Percentiles rank a stretch among this genome's conserved stretches.
Conservation (phyloP, 805 yeast genomes). For the Suhomyces emberorum region DNA sequence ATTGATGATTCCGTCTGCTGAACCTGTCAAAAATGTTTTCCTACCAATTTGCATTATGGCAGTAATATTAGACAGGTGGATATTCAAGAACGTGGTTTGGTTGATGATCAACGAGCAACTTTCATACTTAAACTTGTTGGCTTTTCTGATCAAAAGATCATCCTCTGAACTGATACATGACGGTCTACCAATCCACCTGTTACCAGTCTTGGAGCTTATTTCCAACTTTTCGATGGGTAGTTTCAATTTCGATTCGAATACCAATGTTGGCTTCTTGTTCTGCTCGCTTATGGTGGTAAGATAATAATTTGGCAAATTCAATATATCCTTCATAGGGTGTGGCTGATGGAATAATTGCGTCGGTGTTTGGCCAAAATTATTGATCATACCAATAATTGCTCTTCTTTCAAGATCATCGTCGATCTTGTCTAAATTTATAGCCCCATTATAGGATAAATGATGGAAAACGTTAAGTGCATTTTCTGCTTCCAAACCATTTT, state of each 20-base stretch:
- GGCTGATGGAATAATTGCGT: constrained; percentile 63
- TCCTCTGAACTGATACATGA: constrained; percentile 34
- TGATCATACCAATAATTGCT: constrained; percentile 80
- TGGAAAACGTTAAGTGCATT: constrained; percentile 74
- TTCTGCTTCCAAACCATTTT: constrained; percentile 67
- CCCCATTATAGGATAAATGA: constrained; percentile 80
- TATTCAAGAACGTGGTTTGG: constrained; percentile 39
- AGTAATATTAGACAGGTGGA: constrained; percentile 40
- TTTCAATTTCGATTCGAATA: constrained; percentile 42
- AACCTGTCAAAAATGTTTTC: constrained; percentile 45
- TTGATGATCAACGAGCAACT: constrained; percentile 40
- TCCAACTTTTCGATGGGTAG: constrained; percentile 45
- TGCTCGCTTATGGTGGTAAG: constrained; percentile 26
- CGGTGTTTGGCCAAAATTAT: constrained; percentile 92
- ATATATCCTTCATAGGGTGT: constrained; percentile 51
- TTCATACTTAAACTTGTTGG: constrained; percentile 14
- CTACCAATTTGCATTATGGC: constrained; percentile 40
- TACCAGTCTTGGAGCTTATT: constrained; percentile 33
- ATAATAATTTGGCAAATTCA: constrained; percentile 36
- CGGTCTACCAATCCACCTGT: constrained; percentile 54
- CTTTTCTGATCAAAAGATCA: constrained; percentile 33
- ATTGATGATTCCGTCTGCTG: constrained; percentile 58
- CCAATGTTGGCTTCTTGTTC: constrained; percentile 32
- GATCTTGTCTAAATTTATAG: constrained; percentile 70
- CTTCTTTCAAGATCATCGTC: constrained; percentile 69